Evolutionary conservation across 140 eudicot species (phyloP), one percentile per base, ranked within the genome.

Genomic region (Anethum foeniculum): DNA sequence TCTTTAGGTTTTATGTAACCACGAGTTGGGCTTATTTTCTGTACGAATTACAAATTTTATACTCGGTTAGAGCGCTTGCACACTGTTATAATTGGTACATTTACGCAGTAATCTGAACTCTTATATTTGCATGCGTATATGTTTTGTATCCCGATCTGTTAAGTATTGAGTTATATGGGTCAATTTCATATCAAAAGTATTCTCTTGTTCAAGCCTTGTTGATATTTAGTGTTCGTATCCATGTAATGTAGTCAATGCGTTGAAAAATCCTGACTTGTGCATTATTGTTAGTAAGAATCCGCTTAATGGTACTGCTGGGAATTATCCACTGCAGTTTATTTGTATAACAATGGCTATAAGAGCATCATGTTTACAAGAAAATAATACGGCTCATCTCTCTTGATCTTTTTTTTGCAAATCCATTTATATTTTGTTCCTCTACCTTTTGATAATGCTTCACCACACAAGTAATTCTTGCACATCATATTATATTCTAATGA

Each of bases 391-490:
- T 75, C 34, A 14, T 47, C 60, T 23, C 21, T 47, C n/a, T 75
- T 75, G 27, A 75, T 47, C 34, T 23, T n/a, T 44, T 74, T 12
- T 10, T 74, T 74, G 15, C 15, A 10, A 74, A 74, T 21, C 56
- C 25, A 75, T 15, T 47, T 75, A 23, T 25, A 5, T 75, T 75
- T 75, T 75, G 64, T 15, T 75, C 79, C 58, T 75, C 41, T n/a
- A 28, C 64, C 32, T n/a, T 47, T 27, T 25, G 18, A 75, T 46
- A 6, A 27, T 47, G 69, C 48, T 77, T 54, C 44, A 21, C 12
- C 13, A 36, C 9, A 36, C 4, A 6, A 38, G 34, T 77, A 34
- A 21, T 39, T 56, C 49, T 38, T 18, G 6, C 38, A 39, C 38
- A 49, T 76, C 43, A 30, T n/a, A 47, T 30, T 32, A 28, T 49